These are phyloP conservation scores for Piromyces sp. DNA, from an alignment of 192 early-diverging fungal genomes.

Conservation along the genomic window DNA sequence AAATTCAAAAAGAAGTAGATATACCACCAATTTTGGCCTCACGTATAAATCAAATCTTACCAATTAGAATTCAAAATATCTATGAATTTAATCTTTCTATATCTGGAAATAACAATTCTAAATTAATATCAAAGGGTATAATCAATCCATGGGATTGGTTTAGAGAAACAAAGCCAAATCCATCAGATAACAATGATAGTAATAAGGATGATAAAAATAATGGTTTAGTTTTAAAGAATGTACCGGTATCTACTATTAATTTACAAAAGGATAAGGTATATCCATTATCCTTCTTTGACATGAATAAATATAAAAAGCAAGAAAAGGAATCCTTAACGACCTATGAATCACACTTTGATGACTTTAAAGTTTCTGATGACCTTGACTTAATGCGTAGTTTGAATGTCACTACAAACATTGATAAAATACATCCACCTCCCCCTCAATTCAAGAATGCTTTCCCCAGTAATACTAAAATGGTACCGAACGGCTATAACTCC, in stretches of 20 bases:
- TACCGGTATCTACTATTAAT: neutral
- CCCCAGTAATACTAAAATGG: neutral
- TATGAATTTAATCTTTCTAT: neutral
- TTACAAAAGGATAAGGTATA: neutral
- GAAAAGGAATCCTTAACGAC: neutral
- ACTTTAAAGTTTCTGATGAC: neutral
- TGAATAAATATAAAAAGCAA: neutral
- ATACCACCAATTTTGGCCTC: neutral
- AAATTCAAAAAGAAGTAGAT: neutral
- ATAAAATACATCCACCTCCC: neutral
- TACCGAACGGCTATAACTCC: neutral
- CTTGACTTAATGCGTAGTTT: neutral
- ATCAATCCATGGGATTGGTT: neutral
- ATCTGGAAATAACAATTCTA: neutral
- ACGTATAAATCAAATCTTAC: neutral
- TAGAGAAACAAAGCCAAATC: neutral
- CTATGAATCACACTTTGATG: neutral
- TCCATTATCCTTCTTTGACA: neutral
- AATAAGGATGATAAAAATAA: neutral
- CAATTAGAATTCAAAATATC: neutral
- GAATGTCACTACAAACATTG: neutral
- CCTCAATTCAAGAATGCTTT: no score
- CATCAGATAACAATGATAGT: neutral
- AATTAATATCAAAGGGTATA: neutral
- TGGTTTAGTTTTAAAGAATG: neutral